phyloP scores from a whole-genome alignment of 257 asterid genomes.

The Solanum pinnatisectum region DNA sequence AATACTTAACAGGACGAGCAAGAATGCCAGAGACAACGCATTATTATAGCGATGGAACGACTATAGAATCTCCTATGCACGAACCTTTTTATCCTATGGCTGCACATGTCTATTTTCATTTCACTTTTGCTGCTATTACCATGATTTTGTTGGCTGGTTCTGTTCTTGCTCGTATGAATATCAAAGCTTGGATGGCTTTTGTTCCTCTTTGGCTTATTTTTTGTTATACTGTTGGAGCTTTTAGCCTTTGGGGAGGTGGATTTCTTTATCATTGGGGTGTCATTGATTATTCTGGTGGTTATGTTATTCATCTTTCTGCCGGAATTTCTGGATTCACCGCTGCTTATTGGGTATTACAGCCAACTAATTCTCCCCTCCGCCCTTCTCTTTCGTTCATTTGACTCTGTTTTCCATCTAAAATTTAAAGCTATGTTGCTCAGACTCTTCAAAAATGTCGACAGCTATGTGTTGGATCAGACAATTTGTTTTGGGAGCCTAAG shows the following conservation, averaged over 20 bases:
- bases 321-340: constrained; percentile 94
- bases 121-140: constrained; percentile 77
- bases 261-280: constrained; percentile 90
- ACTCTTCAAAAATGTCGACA: not conserved
- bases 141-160: constrained; percentile 70
- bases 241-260: constrained; percentile 92
- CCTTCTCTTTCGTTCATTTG: not conserved
- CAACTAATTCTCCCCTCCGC: not conserved
- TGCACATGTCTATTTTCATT: constrained; percentile 72
- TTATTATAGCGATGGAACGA: constrained; percentile 17
- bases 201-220: constrained; percentile 85
- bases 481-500: no score
- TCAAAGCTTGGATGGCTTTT: constrained; percentile 94
- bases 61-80: constrained; percentile 32
- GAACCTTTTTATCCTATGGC: constrained; percentile 65
- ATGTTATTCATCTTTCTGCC: constrained; percentile 78
- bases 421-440: not conserved
- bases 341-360: constrained; percentile 65
- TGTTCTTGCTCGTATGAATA: constrained; percentile 76
- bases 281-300: constrained; percentile 89
- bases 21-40: constrained; percentile 48
- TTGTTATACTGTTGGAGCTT: constrained; percentile 79
- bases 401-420: not conserved
- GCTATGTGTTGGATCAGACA: not conserved
- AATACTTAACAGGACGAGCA: constrained; percentile 39